Percentiles rank a stretch among this genome's conserved stretches.
Conservation (phyloP, 768 basidiomycete species). For the Boletus rubroflammeus region DNA sequence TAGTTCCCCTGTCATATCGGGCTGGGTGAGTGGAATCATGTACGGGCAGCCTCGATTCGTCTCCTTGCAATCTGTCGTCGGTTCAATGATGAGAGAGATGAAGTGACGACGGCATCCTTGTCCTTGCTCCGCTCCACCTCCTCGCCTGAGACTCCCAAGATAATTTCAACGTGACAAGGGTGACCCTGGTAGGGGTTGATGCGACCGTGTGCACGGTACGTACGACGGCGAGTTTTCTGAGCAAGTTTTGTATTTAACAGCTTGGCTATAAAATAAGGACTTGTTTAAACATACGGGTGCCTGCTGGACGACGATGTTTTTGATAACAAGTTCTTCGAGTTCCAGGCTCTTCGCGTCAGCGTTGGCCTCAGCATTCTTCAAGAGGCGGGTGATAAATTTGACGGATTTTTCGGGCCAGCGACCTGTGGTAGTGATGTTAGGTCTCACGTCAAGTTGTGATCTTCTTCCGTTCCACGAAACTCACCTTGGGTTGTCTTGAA, state of each 20-base stretch:
- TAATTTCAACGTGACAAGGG: conserved; percentile 94
- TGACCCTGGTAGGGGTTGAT: conserved; percentile 99
- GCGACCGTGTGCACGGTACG: conserved; percentile 96
- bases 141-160: conserved; percentile 72
- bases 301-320: conserved; percentile 97
- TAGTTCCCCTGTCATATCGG: conserved; percentile 4
- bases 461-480: conserved; percentile 26
- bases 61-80: conserved; percentile 82
- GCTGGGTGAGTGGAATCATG: conserved; percentile 34
- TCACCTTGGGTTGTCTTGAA: conserved; percentile 94
- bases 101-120: conserved; percentile 50
- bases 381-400: conserved; percentile 86
- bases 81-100: conserved; percentile 66
- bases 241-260: not conserved
- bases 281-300: conserved; percentile 70
- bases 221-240: conserved; percentile 97
- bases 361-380: conserved; percentile 99
- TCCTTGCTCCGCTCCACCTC: conserved; percentile 94
- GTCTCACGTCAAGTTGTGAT: not conserved
- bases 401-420: conserved; percentile 99
- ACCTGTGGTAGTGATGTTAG: conserved; percentile 48
- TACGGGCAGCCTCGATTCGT: conserved; percentile 81
- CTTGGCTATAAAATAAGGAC: not conserved
- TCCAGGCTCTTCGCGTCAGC: conserved; percentile 97
- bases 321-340: conserved; percentile 88